phyloP scores from a whole-genome alignment of 179 eudicot genomes.

The Sideroxylon spinosum region DNA sequence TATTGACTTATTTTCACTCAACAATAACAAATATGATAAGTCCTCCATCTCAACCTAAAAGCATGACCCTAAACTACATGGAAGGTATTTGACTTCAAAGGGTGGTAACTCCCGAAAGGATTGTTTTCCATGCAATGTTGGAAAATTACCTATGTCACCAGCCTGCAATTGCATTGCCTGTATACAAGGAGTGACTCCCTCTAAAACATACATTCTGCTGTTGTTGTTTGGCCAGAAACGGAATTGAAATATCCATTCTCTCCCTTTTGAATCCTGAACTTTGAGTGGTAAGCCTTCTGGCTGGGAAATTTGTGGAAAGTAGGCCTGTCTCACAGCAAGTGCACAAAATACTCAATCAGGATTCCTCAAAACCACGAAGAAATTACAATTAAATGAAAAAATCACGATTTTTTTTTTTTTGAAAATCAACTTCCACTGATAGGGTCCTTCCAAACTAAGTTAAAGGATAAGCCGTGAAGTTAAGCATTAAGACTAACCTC shows the following conservation, averaged over 20 bases:
- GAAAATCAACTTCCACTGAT: not conserved
- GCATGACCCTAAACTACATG: not conserved
- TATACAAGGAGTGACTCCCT: constrained; percentile 69
- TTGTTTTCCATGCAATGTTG: not conserved
- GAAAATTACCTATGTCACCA: constrained; percentile 62
- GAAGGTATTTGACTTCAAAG: not conserved
- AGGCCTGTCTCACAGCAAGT: constrained; percentile 36
- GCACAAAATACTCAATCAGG: not conserved
- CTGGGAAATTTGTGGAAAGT: constrained; percentile 57
- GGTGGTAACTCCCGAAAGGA: not conserved
- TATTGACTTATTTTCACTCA: no score
- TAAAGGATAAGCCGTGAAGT: not conserved
- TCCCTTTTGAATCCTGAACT: constrained; percentile 61
- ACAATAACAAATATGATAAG: not conserved
- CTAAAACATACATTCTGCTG: constrained; percentile 79
- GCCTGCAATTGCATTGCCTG: constrained; percentile 68
- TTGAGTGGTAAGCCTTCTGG: constrained; percentile 67
- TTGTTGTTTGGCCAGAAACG: constrained; percentile 77
- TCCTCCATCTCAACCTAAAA: not conserved
- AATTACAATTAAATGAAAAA: not conserved
- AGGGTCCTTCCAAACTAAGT: not conserved
- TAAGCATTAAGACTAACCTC: constrained; percentile 41
- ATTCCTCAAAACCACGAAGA: not conserved
- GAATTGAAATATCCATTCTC: constrained; percentile 67
- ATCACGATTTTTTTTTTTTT: not conserved